Conservation (phyloP, 1,139 yeast genomes). For the Yamadazyma diospyri region DNA sequence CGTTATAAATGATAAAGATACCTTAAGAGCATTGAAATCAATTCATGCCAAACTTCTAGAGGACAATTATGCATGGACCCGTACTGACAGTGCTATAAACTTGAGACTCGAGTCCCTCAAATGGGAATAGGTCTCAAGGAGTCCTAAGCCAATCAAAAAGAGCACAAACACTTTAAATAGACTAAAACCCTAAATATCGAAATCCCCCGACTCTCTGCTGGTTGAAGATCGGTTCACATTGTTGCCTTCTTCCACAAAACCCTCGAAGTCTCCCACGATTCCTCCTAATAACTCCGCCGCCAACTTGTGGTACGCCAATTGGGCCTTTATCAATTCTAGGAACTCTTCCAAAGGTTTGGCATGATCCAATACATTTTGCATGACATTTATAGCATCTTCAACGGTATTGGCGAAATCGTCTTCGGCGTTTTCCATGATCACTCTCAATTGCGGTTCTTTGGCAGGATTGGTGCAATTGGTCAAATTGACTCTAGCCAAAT, state of each 20-base stretch:
- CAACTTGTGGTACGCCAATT: slow-evolving; percentile 76
- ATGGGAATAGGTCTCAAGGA: slow-evolving; percentile 11
- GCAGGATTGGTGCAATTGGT: slow-evolving; percentile 69
- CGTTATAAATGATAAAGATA: slow-evolving; percentile 80
- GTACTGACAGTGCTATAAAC: slow-evolving; percentile 32
- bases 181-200: slow-evolving; percentile 30
- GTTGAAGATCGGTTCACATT: slow-evolving; percentile 18
- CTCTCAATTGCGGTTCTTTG: slow-evolving; percentile 71
- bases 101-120: slow-evolving; percentile 35
- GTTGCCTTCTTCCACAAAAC: slow-evolving; percentile 48
- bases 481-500: slow-evolving; percentile 66
- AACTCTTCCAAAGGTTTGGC: slow-evolving; percentile 72
- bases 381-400: slow-evolving; percentile 80
- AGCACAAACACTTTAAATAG: neutral
- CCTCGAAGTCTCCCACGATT: slow-evolving; percentile 64
- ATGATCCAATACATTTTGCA: slow-evolving; percentile 77
- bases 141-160: neutral
- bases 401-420: slow-evolving; percentile 90
- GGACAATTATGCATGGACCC: slow-evolving; percentile 28
- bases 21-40: slow-evolving; percentile 80
- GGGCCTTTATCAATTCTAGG: slow-evolving; percentile 72
- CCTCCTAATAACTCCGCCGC: slow-evolving; percentile 68
- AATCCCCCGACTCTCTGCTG: slow-evolving; percentile 41
- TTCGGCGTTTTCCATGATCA: slow-evolving; percentile 79
- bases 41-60: slow-evolving; percentile 78